Evolutionary conservation across 306 rosid species (phyloP).

Genomic region (Aeschynomene evenia): DNA sequence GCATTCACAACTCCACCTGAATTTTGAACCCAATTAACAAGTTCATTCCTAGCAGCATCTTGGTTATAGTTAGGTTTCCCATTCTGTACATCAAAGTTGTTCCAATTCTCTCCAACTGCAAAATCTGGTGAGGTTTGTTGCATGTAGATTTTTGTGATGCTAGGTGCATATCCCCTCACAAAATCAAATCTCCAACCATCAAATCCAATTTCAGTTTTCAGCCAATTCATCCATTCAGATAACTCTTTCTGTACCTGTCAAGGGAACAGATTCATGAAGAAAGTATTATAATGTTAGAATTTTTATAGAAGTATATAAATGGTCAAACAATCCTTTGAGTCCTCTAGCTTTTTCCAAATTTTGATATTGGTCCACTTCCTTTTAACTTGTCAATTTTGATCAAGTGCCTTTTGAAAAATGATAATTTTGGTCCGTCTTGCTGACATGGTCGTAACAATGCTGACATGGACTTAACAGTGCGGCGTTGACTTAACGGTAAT

Average conservation of each 20-base stretch:
- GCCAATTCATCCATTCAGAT: constrained; percentile 83
- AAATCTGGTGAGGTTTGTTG: constrained; percentile 61
- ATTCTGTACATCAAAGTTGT: constrained; percentile 34
- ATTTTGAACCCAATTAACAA: constrained; percentile 42
- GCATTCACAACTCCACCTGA: constrained; percentile 48
- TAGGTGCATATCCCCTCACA: constrained; percentile 68
- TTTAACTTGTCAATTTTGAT: too few species aligned
- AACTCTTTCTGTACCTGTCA: constrained; percentile 67
- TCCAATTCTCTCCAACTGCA: constrained; percentile 80
- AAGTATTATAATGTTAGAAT: too few species aligned
- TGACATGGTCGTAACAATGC: too few species aligned
- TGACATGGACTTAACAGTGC: too few species aligned
- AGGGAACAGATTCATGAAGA: too few species aligned
- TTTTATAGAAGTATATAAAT: too few species aligned
- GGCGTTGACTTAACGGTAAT: too few species aligned
- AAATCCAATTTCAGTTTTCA: constrained; percentile 65
- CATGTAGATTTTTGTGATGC: constrained; percentile 53
- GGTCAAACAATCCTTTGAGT: too few species aligned
- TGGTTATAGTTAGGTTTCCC: constrained; percentile 45
- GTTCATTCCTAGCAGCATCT: constrained; percentile 34
- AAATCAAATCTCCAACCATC: constrained; percentile 78
- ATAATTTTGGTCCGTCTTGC: too few species aligned
- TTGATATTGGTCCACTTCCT: too few species aligned
- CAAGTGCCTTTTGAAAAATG: too few species aligned
- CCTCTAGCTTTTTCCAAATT: too few species aligned